A percentile compares a stretch with the other conserved stretches of the same genome.
Conservation (phyloP, 192 early-diverging fungal species). For the Fimicolochytrium jonesii region DNA sequence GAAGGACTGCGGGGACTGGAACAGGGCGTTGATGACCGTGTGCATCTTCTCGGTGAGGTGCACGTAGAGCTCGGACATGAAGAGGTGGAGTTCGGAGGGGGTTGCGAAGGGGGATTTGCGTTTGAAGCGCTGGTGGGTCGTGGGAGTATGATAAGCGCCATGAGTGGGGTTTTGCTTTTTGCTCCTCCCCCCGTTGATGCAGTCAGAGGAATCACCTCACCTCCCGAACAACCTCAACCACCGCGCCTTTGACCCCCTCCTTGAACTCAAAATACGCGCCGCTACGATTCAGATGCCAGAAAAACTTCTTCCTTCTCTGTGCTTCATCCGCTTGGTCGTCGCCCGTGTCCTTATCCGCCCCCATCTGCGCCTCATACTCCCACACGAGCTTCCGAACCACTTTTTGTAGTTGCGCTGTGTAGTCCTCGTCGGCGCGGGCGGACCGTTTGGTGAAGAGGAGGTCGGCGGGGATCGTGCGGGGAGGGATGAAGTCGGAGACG, state of each 20-base stretch:
- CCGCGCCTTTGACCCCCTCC: slow-evolving; percentile 52
- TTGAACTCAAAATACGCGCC: slow-evolving; percentile 58
- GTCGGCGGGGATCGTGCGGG: slow-evolving; percentile 37
- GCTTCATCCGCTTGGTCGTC: neutral
- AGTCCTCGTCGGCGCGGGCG: slow-evolving; percentile 47
- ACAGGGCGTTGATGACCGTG: slow-evolving; percentile 40
- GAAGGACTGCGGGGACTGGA: slow-evolving; percentile 27
- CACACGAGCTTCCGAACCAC: slow-evolving; percentile 45
- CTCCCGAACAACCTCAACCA: slow-evolving; percentile 55
- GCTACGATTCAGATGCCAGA: slow-evolving; percentile 57
- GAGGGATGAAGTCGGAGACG: slow-evolving; percentile 53
- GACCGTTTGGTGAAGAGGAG: slow-evolving; percentile 43
- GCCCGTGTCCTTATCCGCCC: neutral
- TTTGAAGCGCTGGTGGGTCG: slow-evolving; percentile 35
- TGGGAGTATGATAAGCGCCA: neutral
- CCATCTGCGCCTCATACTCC: slow-evolving; percentile 38
- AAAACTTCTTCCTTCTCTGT: slow-evolving; percentile 49
- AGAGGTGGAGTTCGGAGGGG: slow-evolving; percentile 50
- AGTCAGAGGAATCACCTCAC: too few species aligned
- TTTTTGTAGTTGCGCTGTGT: slow-evolving; percentile 43
- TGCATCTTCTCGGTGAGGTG: slow-evolving; percentile 59
- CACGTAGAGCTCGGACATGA: slow-evolving; percentile 58
- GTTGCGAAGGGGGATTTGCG: slow-evolving; percentile 46
- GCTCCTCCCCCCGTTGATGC: too few species aligned
- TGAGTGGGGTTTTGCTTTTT: too few species aligned